Conservation (phyloP, 306 rosid genomes). For the Comarum palustre region DNA sequence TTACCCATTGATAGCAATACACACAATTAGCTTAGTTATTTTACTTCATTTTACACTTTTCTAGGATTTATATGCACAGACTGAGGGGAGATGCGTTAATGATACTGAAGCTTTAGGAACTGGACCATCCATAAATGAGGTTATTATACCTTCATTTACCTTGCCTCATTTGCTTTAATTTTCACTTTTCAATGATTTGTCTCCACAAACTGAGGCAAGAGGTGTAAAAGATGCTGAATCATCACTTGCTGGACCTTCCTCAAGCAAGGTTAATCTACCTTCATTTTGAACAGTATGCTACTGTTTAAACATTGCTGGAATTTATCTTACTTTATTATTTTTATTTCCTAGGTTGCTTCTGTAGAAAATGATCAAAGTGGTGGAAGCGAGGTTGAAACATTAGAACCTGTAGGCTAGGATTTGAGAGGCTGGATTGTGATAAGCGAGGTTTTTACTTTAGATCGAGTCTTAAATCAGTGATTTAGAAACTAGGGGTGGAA, state of each 20-base stretch:
- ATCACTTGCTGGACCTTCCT: too few species aligned
- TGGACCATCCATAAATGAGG: slow-evolving; percentile 1
- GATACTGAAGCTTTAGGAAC: neutral
- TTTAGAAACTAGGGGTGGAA: too few species aligned
- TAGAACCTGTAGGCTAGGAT: too few species aligned
- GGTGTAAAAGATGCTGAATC: too few species aligned
- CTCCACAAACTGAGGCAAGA: too few species aligned
- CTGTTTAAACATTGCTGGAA: neutral
- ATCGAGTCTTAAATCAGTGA: too few species aligned
- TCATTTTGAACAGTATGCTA: too few species aligned
- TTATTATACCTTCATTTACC: neutral
- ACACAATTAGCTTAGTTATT: neutral
- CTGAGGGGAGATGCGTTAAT: neutral
- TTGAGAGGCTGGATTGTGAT: too few species aligned
- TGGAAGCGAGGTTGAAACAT: neutral
- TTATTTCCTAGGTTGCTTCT: neutral
- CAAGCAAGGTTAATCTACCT: too few species aligned
- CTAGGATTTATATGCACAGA: slow-evolving; percentile 22
- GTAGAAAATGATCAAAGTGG: neutral
- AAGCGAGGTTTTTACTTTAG: too few species aligned
- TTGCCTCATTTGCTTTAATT: too few species aligned
- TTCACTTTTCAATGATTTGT: too few species aligned
- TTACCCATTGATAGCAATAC: neutral
- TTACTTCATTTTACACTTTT: neutral
- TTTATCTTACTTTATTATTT: neutral